Percentiles rank a stretch among this genome's conserved stretches.
Evolutionary conservation across 768 basidiomycete genomes (phyloP).

Genomic region (Leccinum aurantiacum): DNA sequence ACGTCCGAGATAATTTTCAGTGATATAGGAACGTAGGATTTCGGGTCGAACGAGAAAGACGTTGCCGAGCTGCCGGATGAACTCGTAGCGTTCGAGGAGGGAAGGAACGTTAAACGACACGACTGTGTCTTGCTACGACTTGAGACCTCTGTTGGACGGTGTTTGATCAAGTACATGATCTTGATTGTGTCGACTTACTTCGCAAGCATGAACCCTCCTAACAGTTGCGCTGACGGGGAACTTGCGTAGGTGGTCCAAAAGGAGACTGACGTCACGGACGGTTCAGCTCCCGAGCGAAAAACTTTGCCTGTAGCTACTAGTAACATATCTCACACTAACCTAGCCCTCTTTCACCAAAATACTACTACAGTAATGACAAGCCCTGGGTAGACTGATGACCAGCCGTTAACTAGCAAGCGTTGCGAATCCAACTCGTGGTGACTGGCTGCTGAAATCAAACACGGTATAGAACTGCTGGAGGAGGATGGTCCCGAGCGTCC

Average conservation of each 20-base stretch:
- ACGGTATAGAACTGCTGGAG: no score
- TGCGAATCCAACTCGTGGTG: no score
- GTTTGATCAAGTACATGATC: neutral
- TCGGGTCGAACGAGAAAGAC: conserved; percentile 96
- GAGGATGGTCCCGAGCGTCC: no score
- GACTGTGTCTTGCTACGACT: conserved; percentile 91
- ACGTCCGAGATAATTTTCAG: conserved; percentile 88
- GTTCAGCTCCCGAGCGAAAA: conserved; percentile 11
- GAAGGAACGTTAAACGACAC: conserved; percentile 79
- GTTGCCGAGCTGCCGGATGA: conserved; percentile 95
- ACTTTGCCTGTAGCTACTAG: neutral
- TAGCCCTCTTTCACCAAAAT: no score
- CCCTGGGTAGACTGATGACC: no score
- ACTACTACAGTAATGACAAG: no score
- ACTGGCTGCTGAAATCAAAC: no score
- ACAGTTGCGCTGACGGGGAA: conserved; percentile 97
- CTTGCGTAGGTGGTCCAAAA: conserved; percentile 93
- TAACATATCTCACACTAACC: no score
- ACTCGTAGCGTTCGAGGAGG: conserved; percentile 94
- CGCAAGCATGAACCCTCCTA: conserved; percentile 95
- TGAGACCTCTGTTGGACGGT: conserved; percentile 71
- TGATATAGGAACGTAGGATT: conserved; percentile 89
- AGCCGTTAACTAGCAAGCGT: no score
- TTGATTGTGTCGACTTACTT: conserved; percentile 65
- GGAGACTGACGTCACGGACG: conserved; percentile 49